Percentiles rank a stretch among this genome's conserved stretches.
phyloP scores from a whole-genome alignment of 371 early-diverging fungal species.

The Mortierella sp. region DNA sequence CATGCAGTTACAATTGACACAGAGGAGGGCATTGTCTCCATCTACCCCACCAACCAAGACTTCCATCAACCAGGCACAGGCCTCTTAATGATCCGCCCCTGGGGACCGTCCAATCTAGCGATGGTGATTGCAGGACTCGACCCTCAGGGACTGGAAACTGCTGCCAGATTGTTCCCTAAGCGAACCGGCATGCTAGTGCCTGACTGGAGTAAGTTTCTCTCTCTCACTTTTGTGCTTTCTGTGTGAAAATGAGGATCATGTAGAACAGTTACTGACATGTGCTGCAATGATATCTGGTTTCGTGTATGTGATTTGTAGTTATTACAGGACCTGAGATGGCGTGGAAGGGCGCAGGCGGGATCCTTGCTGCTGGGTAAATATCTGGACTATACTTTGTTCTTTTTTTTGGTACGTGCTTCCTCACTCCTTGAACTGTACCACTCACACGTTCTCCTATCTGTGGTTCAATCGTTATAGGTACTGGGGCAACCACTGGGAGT shows the following conservation, averaged over 20 bases:
- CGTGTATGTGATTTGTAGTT: slow-evolving; percentile 35
- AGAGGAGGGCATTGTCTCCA: not conserved
- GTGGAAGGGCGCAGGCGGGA: slow-evolving; percentile 64
- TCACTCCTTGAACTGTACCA: not conserved
- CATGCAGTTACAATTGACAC: slow-evolving; percentile 26
- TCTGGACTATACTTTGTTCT: not conserved
- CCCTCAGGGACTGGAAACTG: slow-evolving; percentile 58
- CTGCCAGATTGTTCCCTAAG: slow-evolving; percentile 63
- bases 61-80: slow-evolving; percentile 54
- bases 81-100: slow-evolving; percentile 61
- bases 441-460: not conserved
- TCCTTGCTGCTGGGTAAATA: slow-evolving; percentile 65
- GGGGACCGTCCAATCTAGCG: slow-evolving; percentile 39
- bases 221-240: not conserved
- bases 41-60: slow-evolving; percentile 14
- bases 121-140: slow-evolving; percentile 64
- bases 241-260: not conserved
- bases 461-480: slow-evolving; percentile 20
- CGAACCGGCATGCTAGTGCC: slow-evolving; percentile 67
- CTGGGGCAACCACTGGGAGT: slow-evolving; percentile 59
- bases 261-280: not conserved
- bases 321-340: slow-evolving; percentile 59
- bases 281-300: not conserved
- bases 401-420: not conserved
- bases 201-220: slow-evolving; percentile 61